Base-by-base conservation (phyloP, 352 stramenopile genomes). In the Phytophthora cajani region DNA sequence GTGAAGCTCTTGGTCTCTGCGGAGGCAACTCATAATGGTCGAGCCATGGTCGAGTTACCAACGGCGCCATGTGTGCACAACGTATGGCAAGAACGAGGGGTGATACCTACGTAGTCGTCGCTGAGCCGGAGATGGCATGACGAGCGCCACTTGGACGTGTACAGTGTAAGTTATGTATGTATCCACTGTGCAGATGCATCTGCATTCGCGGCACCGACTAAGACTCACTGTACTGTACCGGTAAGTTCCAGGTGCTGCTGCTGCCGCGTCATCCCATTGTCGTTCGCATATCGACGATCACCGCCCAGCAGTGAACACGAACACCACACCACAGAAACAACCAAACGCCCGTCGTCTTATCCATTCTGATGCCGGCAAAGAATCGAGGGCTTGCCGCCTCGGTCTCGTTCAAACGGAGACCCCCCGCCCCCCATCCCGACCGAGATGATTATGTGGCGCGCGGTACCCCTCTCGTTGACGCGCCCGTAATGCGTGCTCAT, bases 361-460 rank as follows among this genome's bases (percentile, higher is more conserved):
- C 38, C 38, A 7, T 36, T 36, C 30, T 33, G 30, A 9, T 36
- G 30, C 30, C 38, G 17, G 16, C 5, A 44, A 44, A 44, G 38
- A 44, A 16, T 17, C 38, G 36, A 44, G 38, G 3, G 6, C 27
- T 30, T 30, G 23, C 23, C 23, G 23, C 23, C 23, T 27, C 23
- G 23, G 21, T 23, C 21, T 23, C 21, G 21, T 23, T 23, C 21
- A 42, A 30, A 30, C 27, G 27, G 27, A 30, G 27, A 30, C 38
- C 11, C 11, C 38, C 33, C n/a, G 8, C 58, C 27, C 62, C 49
- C 60, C 63, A 70, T 70, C 63, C 11, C 11, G 30, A 53, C 21
- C 11, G 54, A 67, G 40, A n/a, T 9, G 64, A 58, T 67, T 62
- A 62, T 67, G 49, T 47, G 64, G 27, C 49, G 17, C 30, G 58